Evolutionary conservation across 2,329 filamentous ascomycete species (phyloP).

Genomic region (Monosporascus cannonballus): DNA sequence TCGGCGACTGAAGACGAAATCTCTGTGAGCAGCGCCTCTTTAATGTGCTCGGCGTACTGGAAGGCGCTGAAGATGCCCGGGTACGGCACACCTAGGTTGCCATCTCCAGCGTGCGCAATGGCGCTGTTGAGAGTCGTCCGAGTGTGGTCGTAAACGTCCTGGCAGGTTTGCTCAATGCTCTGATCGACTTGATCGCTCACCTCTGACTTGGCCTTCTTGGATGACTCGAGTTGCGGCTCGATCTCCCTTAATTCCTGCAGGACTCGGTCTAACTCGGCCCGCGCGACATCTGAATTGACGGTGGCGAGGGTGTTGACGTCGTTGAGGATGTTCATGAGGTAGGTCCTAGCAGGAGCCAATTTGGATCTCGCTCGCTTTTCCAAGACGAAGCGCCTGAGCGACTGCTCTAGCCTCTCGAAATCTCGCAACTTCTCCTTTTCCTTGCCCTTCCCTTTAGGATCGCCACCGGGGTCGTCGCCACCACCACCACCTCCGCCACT

Average conservation of each 20-base stretch:
- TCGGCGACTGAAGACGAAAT: conserved; percentile 71
- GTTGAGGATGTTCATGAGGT: conserved; percentile 85
- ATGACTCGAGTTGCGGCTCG: conserved; percentile 79
- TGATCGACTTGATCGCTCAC: conserved; percentile 76
- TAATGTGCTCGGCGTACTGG: conserved; percentile 88
- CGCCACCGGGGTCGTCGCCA: conserved; percentile 48
- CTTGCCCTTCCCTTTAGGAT: conserved; percentile 74
- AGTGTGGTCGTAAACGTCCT: conserved; percentile 80
- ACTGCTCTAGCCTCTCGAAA: conserved; percentile 84
- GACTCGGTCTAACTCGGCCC: conserved; percentile 78
- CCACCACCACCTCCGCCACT: conserved; percentile 52
- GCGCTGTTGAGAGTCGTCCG: conserved; percentile 67
- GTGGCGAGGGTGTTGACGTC: conserved; percentile 78
- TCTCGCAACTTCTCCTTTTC: conserved; percentile 82
- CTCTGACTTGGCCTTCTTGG: conserved; percentile 71
- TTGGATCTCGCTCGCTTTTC: conserved; percentile 95
- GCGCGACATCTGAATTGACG: conserved; percentile 83
- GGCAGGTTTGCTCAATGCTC: conserved; percentile 78
- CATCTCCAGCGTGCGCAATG: conserved; percentile 70
- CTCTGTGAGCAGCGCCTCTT: conserved; percentile 83
- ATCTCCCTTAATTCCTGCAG: conserved; percentile 73
- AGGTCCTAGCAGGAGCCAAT: conserved; percentile 90
- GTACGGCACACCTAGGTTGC: conserved; percentile 76
- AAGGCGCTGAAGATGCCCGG: conserved; percentile 80
- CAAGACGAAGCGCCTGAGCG: conserved; percentile 84